Percentiles rank a stretch among this genome's conserved stretches.
These are phyloP conservation scores for Capsaspora owczarzaki DNA, from an alignment of 78 protist genomes.

Conservation along the genomic window DNA sequence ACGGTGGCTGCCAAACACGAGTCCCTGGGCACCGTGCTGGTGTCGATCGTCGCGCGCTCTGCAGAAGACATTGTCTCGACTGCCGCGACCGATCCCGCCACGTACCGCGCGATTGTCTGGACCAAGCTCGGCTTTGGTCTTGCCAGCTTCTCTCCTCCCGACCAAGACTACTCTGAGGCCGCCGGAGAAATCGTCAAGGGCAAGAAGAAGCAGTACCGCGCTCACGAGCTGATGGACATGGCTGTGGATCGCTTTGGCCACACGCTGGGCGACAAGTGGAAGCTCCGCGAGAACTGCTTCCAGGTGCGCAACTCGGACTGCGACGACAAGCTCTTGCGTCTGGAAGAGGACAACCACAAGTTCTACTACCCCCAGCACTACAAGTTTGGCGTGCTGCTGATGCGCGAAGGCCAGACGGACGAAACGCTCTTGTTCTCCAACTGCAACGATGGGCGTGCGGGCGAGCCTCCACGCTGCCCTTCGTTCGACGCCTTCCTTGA, in stretches of 20 bases:
- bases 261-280: too few relatives aligned
- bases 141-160: background rate
- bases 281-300: too few relatives aligned
- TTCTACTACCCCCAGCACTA: constrained; percentile 13
- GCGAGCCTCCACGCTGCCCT: too few relatives aligned
- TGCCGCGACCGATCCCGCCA: background rate
- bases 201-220: too few relatives aligned
- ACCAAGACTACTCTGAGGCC: too few relatives aligned
- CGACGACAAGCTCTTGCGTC: too few relatives aligned
- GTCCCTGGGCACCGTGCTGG: background rate
- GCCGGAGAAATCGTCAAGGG: too few relatives aligned
- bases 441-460: background rate
- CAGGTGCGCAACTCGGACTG: too few relatives aligned
- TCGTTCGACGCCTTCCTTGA: constrained; percentile 31
- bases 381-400: constrained; percentile 61
- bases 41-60: background rate
- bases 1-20: background rate
- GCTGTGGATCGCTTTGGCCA: too few relatives aligned
- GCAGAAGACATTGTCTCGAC: background rate
- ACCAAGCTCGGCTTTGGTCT: background rate
- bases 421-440: constrained; percentile 49
- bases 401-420: constrained; percentile 35
- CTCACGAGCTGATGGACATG: too few relatives aligned
- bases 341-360: background rate
- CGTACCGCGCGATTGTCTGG: background rate